phyloP scores from a whole-genome alignment of 148 eudicot genomes.

The Camellia sinensis region DNA sequence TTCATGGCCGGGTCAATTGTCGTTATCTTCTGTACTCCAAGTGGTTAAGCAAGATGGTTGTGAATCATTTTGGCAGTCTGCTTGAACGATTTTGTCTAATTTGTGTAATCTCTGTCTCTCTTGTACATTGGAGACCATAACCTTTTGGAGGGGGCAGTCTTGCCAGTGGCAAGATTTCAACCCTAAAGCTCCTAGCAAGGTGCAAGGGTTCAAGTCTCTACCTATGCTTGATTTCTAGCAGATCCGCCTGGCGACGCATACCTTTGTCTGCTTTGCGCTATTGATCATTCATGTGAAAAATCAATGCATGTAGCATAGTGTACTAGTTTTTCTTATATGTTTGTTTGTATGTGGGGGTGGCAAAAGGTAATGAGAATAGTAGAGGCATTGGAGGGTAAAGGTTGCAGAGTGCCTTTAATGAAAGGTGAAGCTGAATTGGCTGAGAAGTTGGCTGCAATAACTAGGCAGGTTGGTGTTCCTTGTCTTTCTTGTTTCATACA shows the following conservation, averaged over 20 bases:
- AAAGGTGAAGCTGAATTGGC: slow-evolving; percentile 96
- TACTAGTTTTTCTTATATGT: not conserved
- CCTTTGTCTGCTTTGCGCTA: not conserved
- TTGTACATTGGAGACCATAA: too few relatives aligned
- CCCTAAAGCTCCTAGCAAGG: too few relatives aligned
- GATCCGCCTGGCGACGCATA: not conserved
- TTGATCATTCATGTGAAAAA: slow-evolving; percentile 7
- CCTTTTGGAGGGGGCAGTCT: too few relatives aligned
- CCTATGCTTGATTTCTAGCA: not conserved
- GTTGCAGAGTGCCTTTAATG: slow-evolving; percentile 76
- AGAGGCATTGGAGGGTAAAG: slow-evolving; percentile 91
- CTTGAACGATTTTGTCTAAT: not conserved
- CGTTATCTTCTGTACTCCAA: slow-evolving; percentile 5
- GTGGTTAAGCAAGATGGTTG: slow-evolving; percentile 1
- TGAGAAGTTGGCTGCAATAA: slow-evolving; percentile 75
- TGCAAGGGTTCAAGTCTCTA: not conserved
- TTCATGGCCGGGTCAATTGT: not conserved
- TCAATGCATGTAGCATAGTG: not conserved
- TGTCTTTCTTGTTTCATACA: not conserved
- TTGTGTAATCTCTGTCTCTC: not conserved
- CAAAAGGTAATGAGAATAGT: slow-evolving; percentile 84
- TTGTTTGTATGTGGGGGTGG: not conserved
- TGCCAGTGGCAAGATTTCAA: too few relatives aligned
- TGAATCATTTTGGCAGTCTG: slow-evolving; percentile 9
- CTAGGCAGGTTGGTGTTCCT: slow-evolving; percentile 60